Conservation (phyloP, 2,329 filamentous ascomycete species). For the Trichoderma koningiopsis region DNA sequence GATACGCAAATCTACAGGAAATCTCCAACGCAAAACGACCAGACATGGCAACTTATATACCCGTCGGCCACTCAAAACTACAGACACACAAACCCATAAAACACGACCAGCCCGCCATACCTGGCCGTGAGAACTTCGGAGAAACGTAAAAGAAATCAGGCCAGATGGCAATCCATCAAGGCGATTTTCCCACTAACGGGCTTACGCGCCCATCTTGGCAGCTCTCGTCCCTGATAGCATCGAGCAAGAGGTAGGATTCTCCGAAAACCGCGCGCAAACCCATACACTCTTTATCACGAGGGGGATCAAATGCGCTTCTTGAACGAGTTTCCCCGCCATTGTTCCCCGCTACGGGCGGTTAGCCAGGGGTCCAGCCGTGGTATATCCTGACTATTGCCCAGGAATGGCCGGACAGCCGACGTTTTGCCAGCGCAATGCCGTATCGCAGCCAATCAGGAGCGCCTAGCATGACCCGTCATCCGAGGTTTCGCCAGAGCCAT, state of each 20-base stretch:
- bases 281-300: slow-evolving; percentile 10
- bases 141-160: slow-evolving; percentile 4
- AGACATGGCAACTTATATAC: slow-evolving; percentile 13
- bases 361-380: neutral
- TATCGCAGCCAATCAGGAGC: neutral
- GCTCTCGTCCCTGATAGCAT: neutral
- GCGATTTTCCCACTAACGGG: slow-evolving; percentile 1
- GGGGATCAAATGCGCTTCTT: neutral
- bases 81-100: neutral
- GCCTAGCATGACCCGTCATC: neutral
- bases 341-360: slow-evolving; percentile 4
- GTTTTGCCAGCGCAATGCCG: neutral
- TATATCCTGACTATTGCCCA: neutral
- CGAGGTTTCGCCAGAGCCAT: neutral
- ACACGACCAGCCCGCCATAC: neutral
- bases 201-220: slow-evolving; percentile 14
- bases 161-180: neutral
- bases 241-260: slow-evolving; percentile 16
- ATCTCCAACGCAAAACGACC: neutral
- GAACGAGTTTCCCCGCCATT: slow-evolving; percentile 21
- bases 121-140: slow-evolving; percentile 7
- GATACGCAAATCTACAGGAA: neutral
- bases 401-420: neutral
- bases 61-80: slow-evolving; percentile 2
- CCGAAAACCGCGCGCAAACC: slow-evolving; percentile 15